Percentiles rank a stretch among this genome's conserved stretches.
phyloP scores from a whole-genome alignment of 1,284 basidiomycete species.

The Apiotrichum mycotoxinovorans region DNA sequence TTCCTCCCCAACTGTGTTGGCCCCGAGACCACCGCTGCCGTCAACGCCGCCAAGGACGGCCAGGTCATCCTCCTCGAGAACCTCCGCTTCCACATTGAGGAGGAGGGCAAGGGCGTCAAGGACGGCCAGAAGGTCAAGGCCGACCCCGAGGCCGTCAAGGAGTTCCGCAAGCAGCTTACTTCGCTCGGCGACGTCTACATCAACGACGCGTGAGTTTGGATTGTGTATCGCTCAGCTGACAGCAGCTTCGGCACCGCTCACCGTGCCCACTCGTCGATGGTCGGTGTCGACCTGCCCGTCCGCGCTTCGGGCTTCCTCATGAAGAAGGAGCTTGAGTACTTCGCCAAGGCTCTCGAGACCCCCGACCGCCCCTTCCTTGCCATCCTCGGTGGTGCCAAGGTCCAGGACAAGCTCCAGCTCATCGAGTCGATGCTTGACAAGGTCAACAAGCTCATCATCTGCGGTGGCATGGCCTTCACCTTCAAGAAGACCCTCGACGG shows the following conservation, averaged over 20 bases:
- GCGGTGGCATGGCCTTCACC: constrained; percentile 98
- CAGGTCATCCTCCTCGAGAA: constrained; percentile 94
- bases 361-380: constrained; percentile 96
- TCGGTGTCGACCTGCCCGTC: constrained; percentile 89
- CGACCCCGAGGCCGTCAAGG: constrained; percentile 71
- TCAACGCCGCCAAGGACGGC: constrained; percentile 67
- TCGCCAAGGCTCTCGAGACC: constrained; percentile 92
- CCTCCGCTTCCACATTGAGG: constrained; percentile 96
- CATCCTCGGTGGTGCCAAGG: constrained; percentile 97
- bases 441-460: constrained; percentile 94
- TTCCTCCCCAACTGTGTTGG: constrained; percentile 89
- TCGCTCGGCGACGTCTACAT: constrained; percentile 93
- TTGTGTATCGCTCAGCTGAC: neutral
- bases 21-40: constrained; percentile 71
- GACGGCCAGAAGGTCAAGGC: constrained; percentile 79
- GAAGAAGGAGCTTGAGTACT: constrained; percentile 99
- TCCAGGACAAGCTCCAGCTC: constrained; percentile 97
- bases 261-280: constrained; percentile 97
- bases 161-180: constrained; percentile 84
- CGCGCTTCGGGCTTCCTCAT: constrained; percentile 94
- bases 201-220: constrained; percentile 70
- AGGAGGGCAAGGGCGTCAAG: constrained; percentile 95
- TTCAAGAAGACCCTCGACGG: constrained; percentile 93
- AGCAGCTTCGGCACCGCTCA: constrained; percentile 86
- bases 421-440: constrained; percentile 99